phyloP scores from a whole-genome alignment of 75 land plant genomes.

The Larix kaempferi region DNA sequence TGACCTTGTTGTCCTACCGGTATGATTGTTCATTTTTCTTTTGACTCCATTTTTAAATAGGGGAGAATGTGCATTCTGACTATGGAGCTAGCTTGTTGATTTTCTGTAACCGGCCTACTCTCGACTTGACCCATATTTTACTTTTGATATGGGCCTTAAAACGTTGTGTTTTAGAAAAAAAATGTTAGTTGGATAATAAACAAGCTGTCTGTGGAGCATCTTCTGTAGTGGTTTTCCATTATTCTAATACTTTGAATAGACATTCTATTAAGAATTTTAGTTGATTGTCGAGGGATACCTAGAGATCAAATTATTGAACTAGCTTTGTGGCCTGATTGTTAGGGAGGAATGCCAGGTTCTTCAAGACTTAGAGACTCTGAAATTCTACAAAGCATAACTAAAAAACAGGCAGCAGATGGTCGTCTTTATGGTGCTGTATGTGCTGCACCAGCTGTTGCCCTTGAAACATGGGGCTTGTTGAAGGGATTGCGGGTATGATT shows the following conservation, averaged over 20 bases:
- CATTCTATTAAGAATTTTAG: not conserved
- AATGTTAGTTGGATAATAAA: not conserved
- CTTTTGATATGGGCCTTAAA: not conserved
- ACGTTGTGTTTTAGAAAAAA: not conserved
- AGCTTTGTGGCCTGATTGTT: not conserved
- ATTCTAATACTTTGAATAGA: not conserved
- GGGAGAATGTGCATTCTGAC: not conserved
- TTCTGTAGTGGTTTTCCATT: not conserved
- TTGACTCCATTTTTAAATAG: not conserved
- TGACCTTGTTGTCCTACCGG: slow-evolving; percentile 67
- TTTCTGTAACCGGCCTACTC: not conserved
- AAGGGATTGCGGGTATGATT: slow-evolving; percentile 52
- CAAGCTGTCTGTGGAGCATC: not conserved
- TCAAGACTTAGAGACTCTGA: slow-evolving; percentile 37
- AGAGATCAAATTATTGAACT: slow-evolving; percentile 1
- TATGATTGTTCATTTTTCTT: slow-evolving; percentile 17
- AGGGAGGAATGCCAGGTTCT: slow-evolving; percentile 84
- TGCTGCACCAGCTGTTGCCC: slow-evolving; percentile 68
- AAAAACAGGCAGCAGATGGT: slow-evolving; percentile 52
- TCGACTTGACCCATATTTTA: not conserved
- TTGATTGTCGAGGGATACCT: not conserved
- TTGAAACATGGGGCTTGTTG: slow-evolving; percentile 63
- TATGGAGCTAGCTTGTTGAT: not conserved
- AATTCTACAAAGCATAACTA: slow-evolving; percentile 36
- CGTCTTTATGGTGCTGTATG: slow-evolving; percentile 61